Percentiles rank a stretch among this genome's conserved stretches.
These are phyloP conservation scores for Nannochloris sp. DNA, from an alignment of 139 green algal species.

Conservation along the genomic window DNA sequence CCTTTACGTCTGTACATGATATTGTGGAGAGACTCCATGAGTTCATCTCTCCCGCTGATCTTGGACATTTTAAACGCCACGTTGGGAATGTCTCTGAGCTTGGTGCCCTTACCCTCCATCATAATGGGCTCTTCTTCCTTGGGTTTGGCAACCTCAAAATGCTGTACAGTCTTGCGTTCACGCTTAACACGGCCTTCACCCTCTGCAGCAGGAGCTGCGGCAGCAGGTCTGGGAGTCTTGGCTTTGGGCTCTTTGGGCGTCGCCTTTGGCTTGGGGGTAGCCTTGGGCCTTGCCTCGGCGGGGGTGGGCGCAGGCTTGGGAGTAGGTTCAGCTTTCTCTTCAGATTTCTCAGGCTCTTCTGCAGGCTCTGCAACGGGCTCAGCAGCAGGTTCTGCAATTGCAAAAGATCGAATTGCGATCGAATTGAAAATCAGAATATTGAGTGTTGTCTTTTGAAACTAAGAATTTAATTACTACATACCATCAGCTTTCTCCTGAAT, in stretches of 20 bases:
- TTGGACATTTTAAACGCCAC: conserved; percentile 62
- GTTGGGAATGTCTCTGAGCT: conserved; percentile 70
- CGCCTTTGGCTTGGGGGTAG: not conserved
- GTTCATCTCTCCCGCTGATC: conserved; percentile 48
- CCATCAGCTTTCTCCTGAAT: not conserved
- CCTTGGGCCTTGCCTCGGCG: not conserved
- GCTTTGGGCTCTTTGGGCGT: too few relatives aligned
- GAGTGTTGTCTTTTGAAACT: not conserved
- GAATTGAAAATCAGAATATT: too few relatives aligned
- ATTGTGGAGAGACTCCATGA: conserved; percentile 48
- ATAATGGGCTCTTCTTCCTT: not conserved
- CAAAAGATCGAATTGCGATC: not conserved
- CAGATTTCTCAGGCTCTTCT: not conserved
- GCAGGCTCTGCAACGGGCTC: not conserved
- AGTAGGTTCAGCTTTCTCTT: not conserved
- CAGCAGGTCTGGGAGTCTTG: not conserved
- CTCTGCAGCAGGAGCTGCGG: not conserved
- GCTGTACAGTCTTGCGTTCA: conserved; percentile 21
- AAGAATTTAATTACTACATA: not conserved
- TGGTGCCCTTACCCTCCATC: conserved; percentile 48
- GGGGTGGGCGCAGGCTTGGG: too few relatives aligned
- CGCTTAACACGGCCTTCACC: conserved; percentile 6
- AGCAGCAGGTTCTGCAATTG: not conserved
- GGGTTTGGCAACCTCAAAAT: not conserved
- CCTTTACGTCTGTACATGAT: conserved; percentile 55